Conservation (phyloP, 2,329 filamentous ascomycete genomes). For the Cladosporium sp. region DNA sequence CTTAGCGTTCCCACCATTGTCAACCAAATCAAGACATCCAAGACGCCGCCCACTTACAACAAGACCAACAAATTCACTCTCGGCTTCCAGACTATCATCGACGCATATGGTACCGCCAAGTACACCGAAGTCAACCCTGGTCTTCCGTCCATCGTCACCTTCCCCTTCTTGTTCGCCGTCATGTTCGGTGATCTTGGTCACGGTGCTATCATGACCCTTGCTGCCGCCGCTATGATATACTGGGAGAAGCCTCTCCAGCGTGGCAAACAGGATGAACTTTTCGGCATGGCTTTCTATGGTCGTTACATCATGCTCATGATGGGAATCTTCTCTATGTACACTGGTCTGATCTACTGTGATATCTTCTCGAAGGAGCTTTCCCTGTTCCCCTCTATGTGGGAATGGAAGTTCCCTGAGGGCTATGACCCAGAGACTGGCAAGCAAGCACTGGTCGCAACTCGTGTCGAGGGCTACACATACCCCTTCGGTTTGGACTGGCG, state of each 20-base stretch:
- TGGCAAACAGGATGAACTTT: constrained; percentile 94
- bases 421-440: constrained; percentile 22
- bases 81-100: constrained; percentile 97
- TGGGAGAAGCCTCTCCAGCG: constrained; percentile 78
- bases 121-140: constrained; percentile 97
- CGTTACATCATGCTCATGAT: constrained; percentile 98
- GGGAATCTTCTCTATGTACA: constrained; percentile 95
- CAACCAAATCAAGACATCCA: constrained; percentile 95
- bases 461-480: constrained; percentile 73
- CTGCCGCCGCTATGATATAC: constrained; percentile 89
- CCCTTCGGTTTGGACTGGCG: constrained; percentile 94
- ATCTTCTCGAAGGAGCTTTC: constrained; percentile 91
- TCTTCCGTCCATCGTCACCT: constrained; percentile 91
- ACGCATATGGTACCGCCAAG: constrained; percentile 95
- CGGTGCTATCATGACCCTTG: constrained; percentile 79
- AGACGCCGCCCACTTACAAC: constrained; percentile 94
- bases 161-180: constrained; percentile 99
- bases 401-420: constrained; percentile 68
- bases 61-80: constrained; percentile 99
- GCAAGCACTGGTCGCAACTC: constrained; percentile 59
- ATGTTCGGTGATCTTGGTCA: constrained; percentile 99
- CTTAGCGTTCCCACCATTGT: constrained; percentile 97
- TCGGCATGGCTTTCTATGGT: constrained; percentile 98
- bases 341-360: constrained; percentile 96
- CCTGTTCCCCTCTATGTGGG: constrained; percentile 84